A percentile compares a stretch with the other conserved stretches of the same genome.
These are phyloP conservation scores for Camillea tinctor DNA, from an alignment of 2,329 filamentous ascomycete species.

Conservation along the genomic window DNA sequence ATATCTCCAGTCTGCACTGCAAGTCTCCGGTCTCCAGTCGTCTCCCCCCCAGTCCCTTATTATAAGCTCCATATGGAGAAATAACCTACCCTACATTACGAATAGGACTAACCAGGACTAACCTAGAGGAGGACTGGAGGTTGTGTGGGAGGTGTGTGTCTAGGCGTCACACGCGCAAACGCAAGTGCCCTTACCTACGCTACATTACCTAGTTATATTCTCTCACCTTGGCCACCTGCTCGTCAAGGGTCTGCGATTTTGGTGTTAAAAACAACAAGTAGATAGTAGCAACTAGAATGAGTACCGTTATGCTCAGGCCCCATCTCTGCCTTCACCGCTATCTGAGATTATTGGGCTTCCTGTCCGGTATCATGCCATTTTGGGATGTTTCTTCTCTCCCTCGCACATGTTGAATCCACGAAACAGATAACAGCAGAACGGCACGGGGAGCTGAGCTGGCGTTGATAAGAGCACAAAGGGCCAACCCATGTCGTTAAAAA, in stretches of 20 bases:
- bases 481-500: conserved; percentile 11
- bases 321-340: not conserved
- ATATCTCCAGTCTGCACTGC: conserved; percentile 8
- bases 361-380: not conserved
- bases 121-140: not conserved
- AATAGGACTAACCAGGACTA: too few relatives aligned
- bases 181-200: not conserved
- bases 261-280: not conserved
- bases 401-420: conserved; percentile 18
- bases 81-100: not conserved
- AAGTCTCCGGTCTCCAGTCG: not conserved
- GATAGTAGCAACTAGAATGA: not conserved
- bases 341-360: not conserved
- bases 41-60: too few relatives aligned
- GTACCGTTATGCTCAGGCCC: not conserved
- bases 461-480: conserved; percentile 11
- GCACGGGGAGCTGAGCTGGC: conserved; percentile 21
- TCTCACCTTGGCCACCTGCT: not conserved
- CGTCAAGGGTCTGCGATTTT: not conserved
- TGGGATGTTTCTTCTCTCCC: conserved; percentile 1
- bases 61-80: conserved; percentile 1
- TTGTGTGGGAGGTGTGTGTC: not conserved
- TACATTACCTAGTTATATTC: not conserved
- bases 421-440: conserved; percentile 14
- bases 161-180: not conserved